Percentiles rank a stretch among this genome's conserved stretches.
phyloP scores from a whole-genome alignment of 1,284 basidiomycete species.

The Malassezia brasiliensis region DNA sequence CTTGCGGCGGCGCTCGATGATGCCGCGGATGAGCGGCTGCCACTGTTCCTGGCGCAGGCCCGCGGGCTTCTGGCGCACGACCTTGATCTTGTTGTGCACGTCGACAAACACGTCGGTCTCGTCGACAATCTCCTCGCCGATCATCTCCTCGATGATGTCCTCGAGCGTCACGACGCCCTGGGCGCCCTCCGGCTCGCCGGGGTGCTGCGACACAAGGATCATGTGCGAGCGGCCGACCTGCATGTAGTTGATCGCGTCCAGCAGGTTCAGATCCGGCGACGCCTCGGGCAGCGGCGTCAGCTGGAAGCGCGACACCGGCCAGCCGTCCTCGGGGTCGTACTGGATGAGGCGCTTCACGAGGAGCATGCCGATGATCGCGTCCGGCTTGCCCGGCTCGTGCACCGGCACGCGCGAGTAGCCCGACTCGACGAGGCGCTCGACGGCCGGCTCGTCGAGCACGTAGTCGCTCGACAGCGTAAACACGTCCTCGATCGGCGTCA shows the following conservation, averaged over 20 bases:
- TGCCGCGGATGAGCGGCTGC: conserved; percentile 44
- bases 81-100: conserved; percentile 40
- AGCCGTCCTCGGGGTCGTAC: conserved; percentile 73
- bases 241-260: conserved; percentile 52
- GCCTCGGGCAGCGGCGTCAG: conserved; percentile 77
- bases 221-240: conserved; percentile 92
- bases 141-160: conserved; percentile 57
- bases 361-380: conserved; percentile 75
- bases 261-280: conserved; percentile 62
- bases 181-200: conserved; percentile 68
- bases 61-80: conserved; percentile 21
- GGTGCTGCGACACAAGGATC: conserved; percentile 71
- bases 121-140: conserved; percentile 46
- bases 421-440: conserved; percentile 55
- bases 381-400: conserved; percentile 64
- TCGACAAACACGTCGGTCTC: conserved; percentile 47
- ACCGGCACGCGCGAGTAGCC: conserved; percentile 92
- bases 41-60: conserved; percentile 22
- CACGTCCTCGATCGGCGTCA: conserved; percentile 58
- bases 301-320: conserved; percentile 58
- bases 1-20: conserved; percentile 44
- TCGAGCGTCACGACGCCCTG: conserved; percentile 51
- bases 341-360: conserved; percentile 65
- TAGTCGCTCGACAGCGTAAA: conserved; percentile 66
- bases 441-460: conserved; percentile 66